Conservation (phyloP, 768 basidiomycete genomes). For the Austroboletus festivus region DNA sequence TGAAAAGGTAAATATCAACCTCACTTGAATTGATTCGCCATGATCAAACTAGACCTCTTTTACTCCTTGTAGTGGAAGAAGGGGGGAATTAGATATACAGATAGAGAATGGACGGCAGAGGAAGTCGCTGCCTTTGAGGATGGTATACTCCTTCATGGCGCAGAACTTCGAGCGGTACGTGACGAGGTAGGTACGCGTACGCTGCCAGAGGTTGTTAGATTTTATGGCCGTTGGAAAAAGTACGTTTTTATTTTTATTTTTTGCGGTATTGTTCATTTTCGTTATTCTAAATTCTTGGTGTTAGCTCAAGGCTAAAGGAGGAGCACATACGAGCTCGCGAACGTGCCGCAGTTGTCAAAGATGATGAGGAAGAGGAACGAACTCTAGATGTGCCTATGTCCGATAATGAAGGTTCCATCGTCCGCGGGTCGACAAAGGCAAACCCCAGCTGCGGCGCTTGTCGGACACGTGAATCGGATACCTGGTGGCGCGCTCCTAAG, state of each 20-base stretch:
- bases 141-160: slow-evolving; percentile 66
- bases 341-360: slow-evolving; percentile 32
- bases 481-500: slow-evolving; percentile 93
- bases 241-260: slow-evolving; percentile 28
- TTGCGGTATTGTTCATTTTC: slow-evolving; percentile 5
- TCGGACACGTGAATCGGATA: slow-evolving; percentile 70
- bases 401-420: slow-evolving; percentile 79
- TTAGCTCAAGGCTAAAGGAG: slow-evolving; percentile 64
- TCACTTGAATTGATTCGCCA: slow-evolving; percentile 8
- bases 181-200: slow-evolving; percentile 70
- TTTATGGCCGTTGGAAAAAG: slow-evolving; percentile 88
- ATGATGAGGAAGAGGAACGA: slow-evolving; percentile 25
- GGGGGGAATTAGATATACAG: slow-evolving; percentile 59
- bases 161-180: slow-evolving; percentile 74
- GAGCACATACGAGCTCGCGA: slow-evolving; percentile 54
- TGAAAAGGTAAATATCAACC: slow-evolving; percentile 61
- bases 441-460: slow-evolving; percentile 77
- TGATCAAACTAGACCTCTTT: slow-evolving; percentile 9
- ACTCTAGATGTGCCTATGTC: slow-evolving; percentile 30
- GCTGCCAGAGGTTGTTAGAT: slow-evolving; percentile 76
- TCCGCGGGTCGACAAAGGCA: slow-evolving; percentile 51
- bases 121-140: slow-evolving; percentile 77
- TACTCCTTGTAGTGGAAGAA: slow-evolving; percentile 63
- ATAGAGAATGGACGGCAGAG: slow-evolving; percentile 67
- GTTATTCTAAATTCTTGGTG: slow-evolving; percentile 5